Evolutionary conservation across 2,329 filamentous ascomycete genomes (phyloP).

Genomic region (Parastagonospora nodorum): DNA sequence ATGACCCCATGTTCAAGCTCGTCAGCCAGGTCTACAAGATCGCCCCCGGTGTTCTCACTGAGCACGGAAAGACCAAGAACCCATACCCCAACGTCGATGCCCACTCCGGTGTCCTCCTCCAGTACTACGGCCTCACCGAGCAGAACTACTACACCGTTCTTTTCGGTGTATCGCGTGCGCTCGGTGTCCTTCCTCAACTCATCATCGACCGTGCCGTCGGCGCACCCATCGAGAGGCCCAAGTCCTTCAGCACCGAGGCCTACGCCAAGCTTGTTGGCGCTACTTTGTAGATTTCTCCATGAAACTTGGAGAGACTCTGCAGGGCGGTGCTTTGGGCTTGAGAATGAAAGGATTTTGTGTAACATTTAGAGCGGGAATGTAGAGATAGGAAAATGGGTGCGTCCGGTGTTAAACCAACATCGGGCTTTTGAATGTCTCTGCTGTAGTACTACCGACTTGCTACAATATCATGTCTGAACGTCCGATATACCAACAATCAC

Average conservation of each 20-base stretch:
- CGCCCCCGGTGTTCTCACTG: conserved; percentile 92
- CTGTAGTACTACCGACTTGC: conserved; percentile 35
- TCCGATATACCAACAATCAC: conserved; percentile 12
- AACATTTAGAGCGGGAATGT: conserved; percentile 44
- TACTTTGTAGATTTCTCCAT: conserved; percentile 70
- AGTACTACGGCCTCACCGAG: conserved; percentile 99
- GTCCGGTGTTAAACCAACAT: conserved; percentile 28
- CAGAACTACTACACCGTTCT: conserved; percentile 99
- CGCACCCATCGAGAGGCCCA: conserved; percentile 96
- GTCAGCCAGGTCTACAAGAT: conserved; percentile 99
- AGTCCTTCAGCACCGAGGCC: conserved; percentile 97
- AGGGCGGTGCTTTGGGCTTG: conserved; percentile 18
- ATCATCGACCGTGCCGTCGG: conserved; percentile 99
- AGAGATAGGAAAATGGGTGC: conserved; percentile 34
- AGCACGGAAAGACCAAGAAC: conserved; percentile 99
- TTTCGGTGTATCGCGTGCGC: conserved; percentile 96
- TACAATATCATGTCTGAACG: conserved; percentile 34
- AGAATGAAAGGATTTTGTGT: conserved; percentile 36
- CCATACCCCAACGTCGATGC: conserved; percentile 98
- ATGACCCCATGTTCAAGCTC: conserved; percentile 99
- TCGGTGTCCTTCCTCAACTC: conserved; percentile 97
- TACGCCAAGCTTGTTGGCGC: conserved; percentile 91
- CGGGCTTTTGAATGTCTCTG: conserved; percentile 27
- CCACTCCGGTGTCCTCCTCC: conserved; percentile 97
- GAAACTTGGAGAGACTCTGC: conserved; percentile 13